Evolutionary conservation across 139 green algal species (phyloP).

Genomic region (Micractinium sp.): DNA sequence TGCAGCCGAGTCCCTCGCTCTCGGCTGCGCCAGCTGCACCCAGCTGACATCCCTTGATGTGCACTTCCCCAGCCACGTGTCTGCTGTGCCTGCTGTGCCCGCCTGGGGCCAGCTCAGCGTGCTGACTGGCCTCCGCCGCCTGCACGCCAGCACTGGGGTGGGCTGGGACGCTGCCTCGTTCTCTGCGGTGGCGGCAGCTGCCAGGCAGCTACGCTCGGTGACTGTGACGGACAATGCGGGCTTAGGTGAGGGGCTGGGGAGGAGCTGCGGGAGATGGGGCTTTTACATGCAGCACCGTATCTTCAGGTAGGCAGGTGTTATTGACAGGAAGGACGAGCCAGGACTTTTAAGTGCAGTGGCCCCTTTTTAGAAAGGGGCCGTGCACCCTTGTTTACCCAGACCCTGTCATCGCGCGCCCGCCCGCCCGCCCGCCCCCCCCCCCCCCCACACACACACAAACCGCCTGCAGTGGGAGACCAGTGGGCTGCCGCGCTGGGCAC

Average conservation of each 20-base stretch:
- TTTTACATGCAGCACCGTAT: too few species aligned
- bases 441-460: background rate
- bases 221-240: slow-evolving; percentile 18
- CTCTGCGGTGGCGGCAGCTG: background rate
- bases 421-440: background rate
- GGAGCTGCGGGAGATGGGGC: background rate
- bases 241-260: background rate
- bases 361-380: too few species aligned
- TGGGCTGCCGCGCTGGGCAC: slow-evolving; percentile 3
- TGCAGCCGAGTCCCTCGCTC: background rate
- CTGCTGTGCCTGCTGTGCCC: background rate
- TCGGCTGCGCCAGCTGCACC: background rate
- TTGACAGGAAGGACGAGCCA: too few species aligned
- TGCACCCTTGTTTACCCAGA: too few species aligned
- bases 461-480: background rate
- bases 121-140: slow-evolving; percentile 5
- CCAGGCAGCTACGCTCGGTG: background rate
- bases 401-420: too few species aligned
- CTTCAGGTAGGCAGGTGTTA: too few species aligned
- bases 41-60: slow-evolving; percentile 27
- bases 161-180: background rate
- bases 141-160: slow-evolving; percentile 30
- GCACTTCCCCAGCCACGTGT: background rate
- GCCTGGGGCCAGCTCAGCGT: slow-evolving; percentile 10
- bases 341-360: too few species aligned